These are phyloP conservation scores for Anaeromyces robustus DNA, from an alignment of 192 early-diverging fungal genomes.

Conservation along the genomic window DNA sequence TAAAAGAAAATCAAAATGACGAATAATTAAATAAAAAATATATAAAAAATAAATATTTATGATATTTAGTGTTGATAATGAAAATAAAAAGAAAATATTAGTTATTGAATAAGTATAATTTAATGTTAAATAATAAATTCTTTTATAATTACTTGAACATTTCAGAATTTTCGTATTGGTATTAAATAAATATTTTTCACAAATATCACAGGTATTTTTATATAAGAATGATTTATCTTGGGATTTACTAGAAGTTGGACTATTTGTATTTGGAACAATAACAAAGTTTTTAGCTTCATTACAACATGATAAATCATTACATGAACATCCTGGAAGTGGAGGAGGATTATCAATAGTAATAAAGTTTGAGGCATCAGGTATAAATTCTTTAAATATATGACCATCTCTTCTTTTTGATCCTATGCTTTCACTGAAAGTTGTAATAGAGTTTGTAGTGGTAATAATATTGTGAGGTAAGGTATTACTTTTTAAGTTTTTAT, in stretches of 20 bases:
- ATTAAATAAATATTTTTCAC: background rate
- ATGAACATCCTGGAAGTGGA: background rate
- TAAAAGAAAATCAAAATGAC: too few species aligned
- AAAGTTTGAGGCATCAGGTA: background rate
- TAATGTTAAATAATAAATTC: too few species aligned
- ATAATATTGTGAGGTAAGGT: background rate
- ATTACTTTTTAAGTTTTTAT: background rate
- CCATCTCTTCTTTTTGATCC: background rate
- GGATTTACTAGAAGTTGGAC: background rate
- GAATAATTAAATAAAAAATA: too few species aligned
- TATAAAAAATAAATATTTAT: too few species aligned
- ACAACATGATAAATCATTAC: background rate
- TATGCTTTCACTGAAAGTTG: background rate
- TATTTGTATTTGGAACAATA: background rate
- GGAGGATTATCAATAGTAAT: background rate
- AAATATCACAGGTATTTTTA: background rate
- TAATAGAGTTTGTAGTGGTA: background rate
- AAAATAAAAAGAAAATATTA: too few species aligned
- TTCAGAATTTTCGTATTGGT: background rate
- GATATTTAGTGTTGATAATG: too few species aligned
- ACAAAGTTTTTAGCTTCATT: background rate
- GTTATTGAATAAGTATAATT: too few species aligned
- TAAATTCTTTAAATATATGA: background rate
- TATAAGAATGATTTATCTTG: background rate
- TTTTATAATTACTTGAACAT: background rate